Conservation (phyloP, 495 filamentous ascomycete genomes). For the Delitschia confertaspora region DNA sequence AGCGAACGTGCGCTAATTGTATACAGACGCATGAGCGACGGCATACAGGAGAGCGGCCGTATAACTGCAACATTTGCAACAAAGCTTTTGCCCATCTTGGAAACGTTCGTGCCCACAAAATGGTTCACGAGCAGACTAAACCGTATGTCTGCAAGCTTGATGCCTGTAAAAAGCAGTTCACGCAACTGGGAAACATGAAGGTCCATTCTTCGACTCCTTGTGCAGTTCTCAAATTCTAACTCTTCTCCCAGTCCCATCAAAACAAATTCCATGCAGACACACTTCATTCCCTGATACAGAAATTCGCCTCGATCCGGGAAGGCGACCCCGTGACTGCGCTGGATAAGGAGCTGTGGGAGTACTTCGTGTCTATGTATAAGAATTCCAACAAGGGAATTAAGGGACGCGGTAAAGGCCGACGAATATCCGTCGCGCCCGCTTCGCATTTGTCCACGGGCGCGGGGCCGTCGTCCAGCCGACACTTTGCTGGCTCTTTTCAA, state of each 20-base stretch:
- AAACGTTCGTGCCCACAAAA: conserved; percentile 76
- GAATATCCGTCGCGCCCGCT: conserved; percentile 8
- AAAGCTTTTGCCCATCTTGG: conserved; percentile 74
- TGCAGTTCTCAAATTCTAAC: conserved; percentile 1
- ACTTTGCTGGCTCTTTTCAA: neutral
- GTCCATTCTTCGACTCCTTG: conserved; percentile 38
- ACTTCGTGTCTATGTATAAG: conserved; percentile 79
- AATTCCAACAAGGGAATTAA: conserved; percentile 90
- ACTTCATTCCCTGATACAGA: conserved; percentile 56
- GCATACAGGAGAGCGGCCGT: conserved; percentile 80
- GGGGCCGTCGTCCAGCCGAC: neutral
- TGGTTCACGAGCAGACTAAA: conserved; percentile 65
- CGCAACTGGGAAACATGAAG: conserved; percentile 80
- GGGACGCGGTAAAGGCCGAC: conserved; percentile 74
- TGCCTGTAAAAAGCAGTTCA: conserved; percentile 72
- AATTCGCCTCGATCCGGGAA: conserved; percentile 57
- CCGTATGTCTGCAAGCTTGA: conserved; percentile 73
- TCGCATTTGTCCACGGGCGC: conserved; percentile 3
- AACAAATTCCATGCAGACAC: conserved; percentile 78
- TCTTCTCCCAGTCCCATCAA: conserved; percentile 61
- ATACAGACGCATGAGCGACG: conserved; percentile 70
- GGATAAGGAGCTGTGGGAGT: conserved; percentile 73
- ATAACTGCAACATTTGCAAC: conserved; percentile 67
- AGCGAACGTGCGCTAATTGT: conserved; percentile 3
- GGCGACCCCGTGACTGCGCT: conserved; percentile 51